phyloP scores from a whole-genome alignment of 352 stramenopile species.

The Globisporangium megalacanthum region DNA sequence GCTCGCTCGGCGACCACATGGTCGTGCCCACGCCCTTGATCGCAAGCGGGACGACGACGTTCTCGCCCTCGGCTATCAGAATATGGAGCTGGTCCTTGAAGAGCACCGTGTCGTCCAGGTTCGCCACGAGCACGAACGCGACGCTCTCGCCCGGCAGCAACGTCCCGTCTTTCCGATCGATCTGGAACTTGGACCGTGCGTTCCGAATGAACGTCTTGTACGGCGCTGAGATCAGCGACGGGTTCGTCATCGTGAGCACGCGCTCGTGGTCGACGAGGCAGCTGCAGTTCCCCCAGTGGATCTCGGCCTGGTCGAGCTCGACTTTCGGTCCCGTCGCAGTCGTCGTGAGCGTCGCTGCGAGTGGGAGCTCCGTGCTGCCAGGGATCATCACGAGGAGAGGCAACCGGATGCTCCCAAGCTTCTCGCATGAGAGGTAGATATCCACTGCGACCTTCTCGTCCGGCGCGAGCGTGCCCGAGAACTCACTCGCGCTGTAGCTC shows the following conservation, averaged over 20 bases:
- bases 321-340: conserved; percentile 83
- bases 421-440: conserved; percentile 85
- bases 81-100: conserved; percentile 94
- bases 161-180: conserved; percentile 87
- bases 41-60: conserved; percentile 79
- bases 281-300: conserved; percentile 89
- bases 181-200: conserved; percentile 87
- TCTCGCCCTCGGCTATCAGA: conserved; percentile 89
- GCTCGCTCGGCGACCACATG: conserved; percentile 88
- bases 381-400: conserved; percentile 83
- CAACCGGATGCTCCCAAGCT: conserved; percentile 88
- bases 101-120: conserved; percentile 90
- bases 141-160: conserved; percentile 75
- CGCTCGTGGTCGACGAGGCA: conserved; percentile 84
- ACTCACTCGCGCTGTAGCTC: conserved; percentile 65
- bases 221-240: conserved; percentile 83
- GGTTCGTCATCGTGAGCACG: conserved; percentile 83
- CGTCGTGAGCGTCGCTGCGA: conserved; percentile 84
- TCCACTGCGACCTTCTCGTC: conserved; percentile 58
- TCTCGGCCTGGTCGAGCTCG: conserved; percentile 65
- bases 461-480: conserved; percentile 53
- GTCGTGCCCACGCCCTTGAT: conserved; percentile 93
- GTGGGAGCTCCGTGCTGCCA: conserved; percentile 85
- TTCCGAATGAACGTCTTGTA: conserved; percentile 94
- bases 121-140: conserved; percentile 78